A percentile compares a stretch with the other conserved stretches of the same genome.
phyloP scores from a whole-genome alignment of 2,329 filamentous ascomycete genomes.

The Neospermospora avenae region DNA sequence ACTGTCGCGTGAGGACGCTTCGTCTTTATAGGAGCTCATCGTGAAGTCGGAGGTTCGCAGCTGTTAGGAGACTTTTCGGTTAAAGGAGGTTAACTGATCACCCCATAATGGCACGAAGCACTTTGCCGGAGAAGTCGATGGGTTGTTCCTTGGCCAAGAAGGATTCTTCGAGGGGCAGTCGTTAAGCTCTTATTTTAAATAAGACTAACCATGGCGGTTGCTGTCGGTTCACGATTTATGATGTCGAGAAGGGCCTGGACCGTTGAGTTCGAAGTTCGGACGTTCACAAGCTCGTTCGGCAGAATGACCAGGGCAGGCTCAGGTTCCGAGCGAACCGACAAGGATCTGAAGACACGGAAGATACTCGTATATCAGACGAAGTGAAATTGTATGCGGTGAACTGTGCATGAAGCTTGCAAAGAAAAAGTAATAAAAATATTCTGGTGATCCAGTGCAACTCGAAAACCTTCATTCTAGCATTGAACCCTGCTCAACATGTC shows the following conservation, averaged over 20 bases:
- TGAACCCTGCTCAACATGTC: background rate
- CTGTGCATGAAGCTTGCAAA: background rate
- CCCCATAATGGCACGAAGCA: constrained; percentile 2
- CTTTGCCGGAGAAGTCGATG: background rate
- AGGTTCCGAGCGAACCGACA: background rate
- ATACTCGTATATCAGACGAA: no score
- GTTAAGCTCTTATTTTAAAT: no score
- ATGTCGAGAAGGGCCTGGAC: background rate
- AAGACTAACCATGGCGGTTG: background rate
- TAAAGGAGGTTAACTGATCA: constrained; percentile 1
- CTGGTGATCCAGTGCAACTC: background rate
- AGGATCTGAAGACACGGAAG: no score
- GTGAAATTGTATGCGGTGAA: background rate
- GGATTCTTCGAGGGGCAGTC: background rate
- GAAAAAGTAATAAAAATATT: no score
- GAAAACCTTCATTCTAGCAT: background rate
- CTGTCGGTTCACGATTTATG: background rate
- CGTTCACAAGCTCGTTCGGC: background rate
- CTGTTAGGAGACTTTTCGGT: background rate
- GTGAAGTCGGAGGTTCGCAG: background rate
- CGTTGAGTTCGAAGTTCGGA: background rate
- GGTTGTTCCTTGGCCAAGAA: no score
- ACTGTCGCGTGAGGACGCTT: constrained; percentile 15
- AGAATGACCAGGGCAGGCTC: background rate
- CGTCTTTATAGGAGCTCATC: constrained; percentile 23